Percentiles rank a stretch among this genome's conserved stretches.
Conservation (phyloP, 352 stramenopile species). For the Globisporangium splendens region DNA sequence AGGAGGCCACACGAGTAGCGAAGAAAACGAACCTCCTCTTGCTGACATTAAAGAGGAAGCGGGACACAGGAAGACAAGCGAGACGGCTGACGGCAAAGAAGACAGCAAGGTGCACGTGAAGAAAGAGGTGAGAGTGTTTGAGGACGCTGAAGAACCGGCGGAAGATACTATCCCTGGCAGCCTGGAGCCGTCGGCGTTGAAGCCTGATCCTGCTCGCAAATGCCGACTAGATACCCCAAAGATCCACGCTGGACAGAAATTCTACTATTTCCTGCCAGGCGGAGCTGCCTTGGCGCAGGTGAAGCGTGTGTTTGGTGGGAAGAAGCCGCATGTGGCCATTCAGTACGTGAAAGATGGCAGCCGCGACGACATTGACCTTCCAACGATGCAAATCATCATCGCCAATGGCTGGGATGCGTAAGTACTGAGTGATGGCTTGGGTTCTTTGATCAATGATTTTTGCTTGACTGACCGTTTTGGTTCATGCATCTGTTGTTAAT, state of each 20-base stretch:
- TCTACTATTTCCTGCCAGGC: slow-evolving; percentile 68
- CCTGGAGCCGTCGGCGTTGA: slow-evolving; percentile 45
- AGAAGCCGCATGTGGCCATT: slow-evolving; percentile 73
- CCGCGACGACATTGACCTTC: slow-evolving; percentile 52
- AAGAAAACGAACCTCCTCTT: slow-evolving; percentile 42
- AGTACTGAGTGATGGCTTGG: slow-evolving; percentile 1
- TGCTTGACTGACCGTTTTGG: background rate
- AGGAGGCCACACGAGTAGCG: slow-evolving; percentile 44
- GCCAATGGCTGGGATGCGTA: slow-evolving; percentile 77
- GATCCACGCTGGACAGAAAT: slow-evolving; percentile 61
- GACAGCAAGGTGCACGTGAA: slow-evolving; percentile 5
- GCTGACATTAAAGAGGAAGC: background rate
- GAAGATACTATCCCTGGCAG: slow-evolving; percentile 14
- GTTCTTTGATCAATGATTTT: background rate
- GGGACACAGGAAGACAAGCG: background rate
- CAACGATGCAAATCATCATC: slow-evolving; percentile 74
- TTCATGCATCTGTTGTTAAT: background rate
- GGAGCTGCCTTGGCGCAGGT: slow-evolving; percentile 62
- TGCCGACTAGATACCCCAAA: slow-evolving; percentile 43
- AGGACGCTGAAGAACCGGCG: slow-evolving; percentile 5
- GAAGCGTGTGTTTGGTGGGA: slow-evolving; percentile 70
- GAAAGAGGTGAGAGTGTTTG: slow-evolving; percentile 2
- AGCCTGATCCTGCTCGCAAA: slow-evolving; percentile 47
- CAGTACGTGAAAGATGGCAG: slow-evolving; percentile 59
- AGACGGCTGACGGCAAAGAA: background rate